phyloP scores from a whole-genome alignment of 371 early-diverging fungal genomes.

The Sporodiniella umbellata region DNA sequence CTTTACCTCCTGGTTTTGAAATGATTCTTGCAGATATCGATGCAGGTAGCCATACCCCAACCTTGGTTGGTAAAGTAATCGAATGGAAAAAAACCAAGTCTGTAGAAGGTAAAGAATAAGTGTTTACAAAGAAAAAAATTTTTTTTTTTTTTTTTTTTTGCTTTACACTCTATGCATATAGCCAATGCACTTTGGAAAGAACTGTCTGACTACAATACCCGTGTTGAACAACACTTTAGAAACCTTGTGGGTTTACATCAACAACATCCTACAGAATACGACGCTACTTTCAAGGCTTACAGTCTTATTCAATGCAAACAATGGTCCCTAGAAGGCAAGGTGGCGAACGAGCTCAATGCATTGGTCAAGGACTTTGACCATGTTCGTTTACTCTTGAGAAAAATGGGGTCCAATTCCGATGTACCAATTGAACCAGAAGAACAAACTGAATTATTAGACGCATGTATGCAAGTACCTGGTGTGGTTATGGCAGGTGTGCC shows the following conservation, averaged over 20 bases:
- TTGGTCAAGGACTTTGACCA: conserved; percentile 29
- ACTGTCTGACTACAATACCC: conserved; percentile 52
- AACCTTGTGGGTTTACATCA: conserved; percentile 23
- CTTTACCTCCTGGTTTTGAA: conserved; percentile 70
- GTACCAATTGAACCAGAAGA: conserved; percentile 90
- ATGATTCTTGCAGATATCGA: conserved; percentile 90
- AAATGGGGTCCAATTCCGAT: conserved; percentile 67
- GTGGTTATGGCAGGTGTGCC: conserved; percentile 92
- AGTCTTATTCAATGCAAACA: conserved; percentile 5
- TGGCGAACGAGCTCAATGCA: conserved; percentile 13
- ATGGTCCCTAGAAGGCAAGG: conserved; percentile 5
- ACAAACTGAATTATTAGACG: conserved; percentile 84
- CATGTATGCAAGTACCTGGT: conserved; percentile 71
- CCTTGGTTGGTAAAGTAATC: conserved; percentile 85
- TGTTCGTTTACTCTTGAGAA: conserved; percentile 60
- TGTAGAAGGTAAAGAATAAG: conserved; percentile 35
- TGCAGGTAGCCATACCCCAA: conserved; percentile 91
- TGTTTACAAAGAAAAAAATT: neutral
- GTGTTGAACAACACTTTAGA: conserved; percentile 45
- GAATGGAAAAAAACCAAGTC: conserved; percentile 76
- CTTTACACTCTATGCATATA: too few species aligned
- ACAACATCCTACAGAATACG: conserved; percentile 32
- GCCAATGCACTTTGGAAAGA: conserved; percentile 58
- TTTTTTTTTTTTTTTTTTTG: neutral
- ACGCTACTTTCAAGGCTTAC: conserved; percentile 37